Base-by-base conservation (phyloP, 1,284 basidiomycete species). In the Apiotrichum montevideense region DNA sequence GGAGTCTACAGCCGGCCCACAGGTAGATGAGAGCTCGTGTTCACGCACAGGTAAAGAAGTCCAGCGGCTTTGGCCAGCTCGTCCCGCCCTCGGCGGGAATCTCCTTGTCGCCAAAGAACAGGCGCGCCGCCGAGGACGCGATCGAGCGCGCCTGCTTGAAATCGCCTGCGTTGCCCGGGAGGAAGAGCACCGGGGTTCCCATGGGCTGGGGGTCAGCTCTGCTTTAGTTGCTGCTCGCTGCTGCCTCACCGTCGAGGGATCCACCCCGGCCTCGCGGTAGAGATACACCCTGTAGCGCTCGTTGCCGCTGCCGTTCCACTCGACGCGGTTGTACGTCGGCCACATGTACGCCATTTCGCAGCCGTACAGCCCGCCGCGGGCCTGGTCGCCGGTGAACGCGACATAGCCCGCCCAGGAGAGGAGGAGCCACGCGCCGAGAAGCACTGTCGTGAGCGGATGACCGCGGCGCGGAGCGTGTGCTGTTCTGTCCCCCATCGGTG, bases 281-380 rank as follows among this genome's bases (percentile, higher is more conserved):
- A 98, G 79, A 79, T 85, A 92, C 33, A 98, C 85, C 6, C 60
- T 7, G n/a, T 48, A 39, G 13, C 42, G 37, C 34, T 47, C 39
- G 14, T 37, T 29, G 4, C 40, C 63, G 10, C 52, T 90, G 77
- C 21, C 84, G 82, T 35, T 84, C 86, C 84, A 88, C 84, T 13
- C 82, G 78, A 55, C 76, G 1, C 37, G 55, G 0, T 47, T 34
- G 74, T 98, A 98, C 5, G 87, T 87, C 1, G 94, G 95, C 4
- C 84, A 88, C 96, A 98, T 98, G 81, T 86, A 93, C 58, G 91
- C 92, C 95, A 98, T 98, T 54, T 90, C 85, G 77, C 95, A 99
- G 1, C 75, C 72, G 71, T 71, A 77, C 15, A 61, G 34, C 4
- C 72, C 74, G 5, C 66, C 65, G 4, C 33, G 47, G 6, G n/a